Conservation (phyloP, 179 eudicot species). For the Patellifolia procumbens region DNA sequence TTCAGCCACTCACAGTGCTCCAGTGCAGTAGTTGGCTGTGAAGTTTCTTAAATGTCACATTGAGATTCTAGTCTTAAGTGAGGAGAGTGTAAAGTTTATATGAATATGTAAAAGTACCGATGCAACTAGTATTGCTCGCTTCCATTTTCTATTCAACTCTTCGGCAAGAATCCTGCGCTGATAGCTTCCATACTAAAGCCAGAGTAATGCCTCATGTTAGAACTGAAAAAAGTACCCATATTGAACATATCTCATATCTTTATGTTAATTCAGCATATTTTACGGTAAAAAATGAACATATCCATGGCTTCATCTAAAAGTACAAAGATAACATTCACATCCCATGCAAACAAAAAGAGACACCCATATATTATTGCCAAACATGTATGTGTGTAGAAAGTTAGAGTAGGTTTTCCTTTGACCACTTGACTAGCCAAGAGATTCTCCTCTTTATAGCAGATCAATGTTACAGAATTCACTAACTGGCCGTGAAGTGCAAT, state of each 20-base stretch:
- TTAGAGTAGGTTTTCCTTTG: no score
- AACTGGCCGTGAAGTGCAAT: no score
- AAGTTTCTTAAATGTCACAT: slow-evolving; percentile 21
- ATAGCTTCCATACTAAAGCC: slow-evolving; percentile 68
- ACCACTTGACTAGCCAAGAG: neutral
- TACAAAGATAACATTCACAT: neutral
- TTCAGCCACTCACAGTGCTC: slow-evolving; percentile 98
- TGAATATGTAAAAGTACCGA: slow-evolving; percentile 45
- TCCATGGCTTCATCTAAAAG: neutral
- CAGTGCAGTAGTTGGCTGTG: slow-evolving; percentile 82
- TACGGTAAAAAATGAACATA: neutral
- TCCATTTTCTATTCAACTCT: slow-evolving; percentile 87
- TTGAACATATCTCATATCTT: neutral
- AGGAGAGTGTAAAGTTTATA: neutral
- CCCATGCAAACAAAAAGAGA: neutral
- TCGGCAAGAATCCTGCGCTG: slow-evolving; percentile 64
- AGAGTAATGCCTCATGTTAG: slow-evolving; percentile 23
- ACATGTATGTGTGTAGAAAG: neutral
- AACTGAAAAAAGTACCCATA: neutral
- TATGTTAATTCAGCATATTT: neutral
- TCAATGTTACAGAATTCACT: no score
- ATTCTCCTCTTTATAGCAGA: neutral
- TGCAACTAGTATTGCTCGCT: slow-evolving; percentile 59
- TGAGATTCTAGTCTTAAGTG: neutral
- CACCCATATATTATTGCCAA: neutral